These are phyloP conservation scores for Carallia brachiata DNA, from an alignment of 345 rosid genomes.

Conservation along the genomic window DNA sequence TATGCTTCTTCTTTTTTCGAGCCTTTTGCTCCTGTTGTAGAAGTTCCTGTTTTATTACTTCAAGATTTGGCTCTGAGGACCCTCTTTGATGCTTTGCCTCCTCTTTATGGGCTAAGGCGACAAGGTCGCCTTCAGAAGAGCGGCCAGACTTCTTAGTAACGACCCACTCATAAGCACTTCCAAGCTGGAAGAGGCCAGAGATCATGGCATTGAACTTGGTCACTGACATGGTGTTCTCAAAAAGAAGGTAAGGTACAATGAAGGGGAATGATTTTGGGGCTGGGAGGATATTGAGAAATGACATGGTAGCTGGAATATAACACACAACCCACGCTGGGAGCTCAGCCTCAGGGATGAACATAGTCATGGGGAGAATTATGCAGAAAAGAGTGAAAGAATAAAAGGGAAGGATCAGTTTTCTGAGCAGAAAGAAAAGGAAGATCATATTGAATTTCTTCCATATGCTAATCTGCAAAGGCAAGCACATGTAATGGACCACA, in stretches of 20 bases:
- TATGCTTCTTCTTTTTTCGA: slow-evolving; percentile 64
- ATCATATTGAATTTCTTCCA: slow-evolving; percentile 88
- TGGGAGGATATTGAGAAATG: slow-evolving; percentile 90
- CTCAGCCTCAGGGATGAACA: slow-evolving; percentile 90
- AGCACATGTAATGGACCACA: background rate
- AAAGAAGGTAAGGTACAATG: slow-evolving; percentile 93
- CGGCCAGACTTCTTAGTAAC: slow-evolving; percentile 96
- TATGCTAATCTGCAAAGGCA: slow-evolving; percentile 63
- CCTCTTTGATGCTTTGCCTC: slow-evolving; percentile 54
- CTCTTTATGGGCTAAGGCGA: slow-evolving; percentile 55
- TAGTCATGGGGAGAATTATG: slow-evolving; percentile 90
- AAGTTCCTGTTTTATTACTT: slow-evolving; percentile 47
- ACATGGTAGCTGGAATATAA: slow-evolving; percentile 94
- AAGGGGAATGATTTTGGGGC: slow-evolving; percentile 88
- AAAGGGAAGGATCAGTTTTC: slow-evolving; percentile 84
- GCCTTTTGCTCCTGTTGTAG: slow-evolving; percentile 39
- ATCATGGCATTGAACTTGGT: slow-evolving; percentile 96
- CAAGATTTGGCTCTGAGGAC: slow-evolving; percentile 54
- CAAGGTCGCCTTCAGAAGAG: slow-evolving; percentile 91
- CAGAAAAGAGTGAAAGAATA: slow-evolving; percentile 96
- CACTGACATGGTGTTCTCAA: slow-evolving; percentile 95
- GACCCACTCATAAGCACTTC: slow-evolving; percentile 96
- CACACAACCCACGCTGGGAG: slow-evolving; percentile 97
- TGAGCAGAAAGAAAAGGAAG: slow-evolving; percentile 81
- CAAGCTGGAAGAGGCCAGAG: slow-evolving; percentile 92